These are phyloP conservation scores for Debaryomyces maramus DNA, from an alignment of 805 yeast species.

Conservation along the genomic window DNA sequence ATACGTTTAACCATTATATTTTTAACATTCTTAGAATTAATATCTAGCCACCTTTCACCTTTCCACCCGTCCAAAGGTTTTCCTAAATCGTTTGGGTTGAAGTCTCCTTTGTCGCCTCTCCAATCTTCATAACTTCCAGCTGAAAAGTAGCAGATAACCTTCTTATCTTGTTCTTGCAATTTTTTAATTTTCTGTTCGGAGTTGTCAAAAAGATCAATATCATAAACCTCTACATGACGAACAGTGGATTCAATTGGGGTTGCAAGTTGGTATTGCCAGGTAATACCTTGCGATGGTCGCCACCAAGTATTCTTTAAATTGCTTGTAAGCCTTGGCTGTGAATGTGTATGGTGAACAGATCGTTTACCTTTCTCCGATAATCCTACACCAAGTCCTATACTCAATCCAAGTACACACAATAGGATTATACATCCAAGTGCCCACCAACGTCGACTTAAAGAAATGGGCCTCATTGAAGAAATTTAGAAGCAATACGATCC, in stretches of 20 bases:
- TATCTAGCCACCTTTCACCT: slow-evolving; percentile 28
- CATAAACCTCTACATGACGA: slow-evolving; percentile 17
- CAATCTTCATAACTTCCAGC: slow-evolving; percentile 31
- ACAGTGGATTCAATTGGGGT: slow-evolving; percentile 10
- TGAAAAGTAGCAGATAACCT: slow-evolving; percentile 30
- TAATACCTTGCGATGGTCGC: slow-evolving; percentile 11
- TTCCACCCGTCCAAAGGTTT: slow-evolving; percentile 24
- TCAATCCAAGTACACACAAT: background rate
- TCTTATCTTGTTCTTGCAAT: slow-evolving; percentile 17
- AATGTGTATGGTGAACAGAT: background rate
- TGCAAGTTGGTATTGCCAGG: slow-evolving; percentile 23
- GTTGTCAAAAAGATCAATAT: slow-evolving; percentile 24
- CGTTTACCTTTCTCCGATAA: background rate
- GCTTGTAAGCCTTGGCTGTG: background rate
- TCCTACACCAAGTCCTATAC: slow-evolving; percentile 5
- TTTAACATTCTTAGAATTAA: slow-evolving; percentile 17
- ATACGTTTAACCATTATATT: slow-evolving; percentile 20
- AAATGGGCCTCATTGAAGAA: background rate
- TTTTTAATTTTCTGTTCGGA: slow-evolving; percentile 9
- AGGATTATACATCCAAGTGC: background rate
- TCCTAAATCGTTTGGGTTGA: slow-evolving; percentile 21
- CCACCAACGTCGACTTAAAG: background rate
- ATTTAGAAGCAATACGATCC: too few relatives aligned
- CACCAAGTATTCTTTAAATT: slow-evolving; percentile 4
- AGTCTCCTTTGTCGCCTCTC: slow-evolving; percentile 22